Base-by-base conservation (phyloP, 2,329 filamentous ascomycete genomes). In the Fusarium graminum region DNA sequence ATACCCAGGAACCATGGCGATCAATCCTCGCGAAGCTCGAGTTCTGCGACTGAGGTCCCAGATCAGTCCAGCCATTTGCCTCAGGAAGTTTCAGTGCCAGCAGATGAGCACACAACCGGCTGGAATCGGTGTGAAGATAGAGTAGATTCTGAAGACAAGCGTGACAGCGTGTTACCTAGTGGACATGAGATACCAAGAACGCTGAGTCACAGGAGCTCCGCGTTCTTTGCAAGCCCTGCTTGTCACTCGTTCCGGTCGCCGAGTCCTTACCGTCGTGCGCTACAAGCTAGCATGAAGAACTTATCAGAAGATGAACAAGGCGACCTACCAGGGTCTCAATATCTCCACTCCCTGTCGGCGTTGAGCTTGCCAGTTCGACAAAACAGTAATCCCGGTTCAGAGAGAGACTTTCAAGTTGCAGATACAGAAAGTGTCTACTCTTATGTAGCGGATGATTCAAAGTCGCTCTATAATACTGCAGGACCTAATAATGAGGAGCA, bases 201-300 rank as follows among this genome's bases (percentile, higher is more conserved):
- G 0, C 59, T 82, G 7, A 79, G 79, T 0, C 77, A 82, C 47
- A 77, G 80, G 22, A 81, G 78, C 58, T 84, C 83, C 2, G 81
- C 80, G 0, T 84, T 86, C 65, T 85, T 85, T 65, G 83, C 80
- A 2, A 87, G 84, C 42, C 82, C 83, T 3, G 75, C 79, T 2
- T 80, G 80, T 16, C 82, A 85, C 59, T 74, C 86, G 1, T 86
- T 87, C 60, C 80, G 85, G 28, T 83, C 84, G 1, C 77, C 80
- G 26, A 88, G 85, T 52, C 85, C 86, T 1, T 89, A 84, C 65
- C 82, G 86, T 4, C 82, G 82, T 26, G 83, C 82, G 4, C 69
- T 88, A 30, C 80, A 79, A 42, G 79, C 81, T 47, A 82, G 75
- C 3, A 85, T 85, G 67, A 76, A 77, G 54, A 70, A 76, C 9